Conservation (phyloP, 164 flowering plant species). For the Magnolia officinalis region DNA sequence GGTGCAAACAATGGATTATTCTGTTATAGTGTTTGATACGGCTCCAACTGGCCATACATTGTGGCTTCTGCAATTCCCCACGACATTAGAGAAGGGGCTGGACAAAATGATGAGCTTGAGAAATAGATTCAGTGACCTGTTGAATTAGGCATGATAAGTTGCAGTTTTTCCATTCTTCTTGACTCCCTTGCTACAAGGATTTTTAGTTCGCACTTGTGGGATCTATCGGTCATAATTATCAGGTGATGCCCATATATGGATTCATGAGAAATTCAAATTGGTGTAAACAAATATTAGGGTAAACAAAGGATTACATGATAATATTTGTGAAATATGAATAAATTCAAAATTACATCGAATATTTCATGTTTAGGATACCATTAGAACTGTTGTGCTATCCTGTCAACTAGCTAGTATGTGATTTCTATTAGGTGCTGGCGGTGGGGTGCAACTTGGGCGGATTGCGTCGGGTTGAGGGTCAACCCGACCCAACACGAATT, state of each 20-base stretch:
- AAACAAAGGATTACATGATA: no score
- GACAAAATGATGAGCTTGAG: slow-evolving; percentile 83
- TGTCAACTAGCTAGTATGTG: not conserved
- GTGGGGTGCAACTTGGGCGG: no score
- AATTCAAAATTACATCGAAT: no score
- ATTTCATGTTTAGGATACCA: not conserved
- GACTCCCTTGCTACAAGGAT: not conserved
- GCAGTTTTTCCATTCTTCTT: not conserved
- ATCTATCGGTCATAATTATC: not conserved
- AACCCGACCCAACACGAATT: no score
- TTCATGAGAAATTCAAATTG: no score
- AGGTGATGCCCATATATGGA: not conserved
- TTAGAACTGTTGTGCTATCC: not conserved
- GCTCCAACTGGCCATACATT: slow-evolving; percentile 99
- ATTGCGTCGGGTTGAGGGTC: no score
- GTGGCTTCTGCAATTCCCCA: slow-evolving; percentile 86
- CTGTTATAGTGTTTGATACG: slow-evolving; percentile 92
- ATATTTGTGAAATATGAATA: no score
- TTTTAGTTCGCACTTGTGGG: not conserved
- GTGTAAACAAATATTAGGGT: no score
- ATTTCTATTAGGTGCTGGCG: no score
- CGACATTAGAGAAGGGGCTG: slow-evolving; percentile 91
- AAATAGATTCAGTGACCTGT: slow-evolving; percentile 81
- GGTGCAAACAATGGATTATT: slow-evolving; percentile 98
- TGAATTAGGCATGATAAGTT: slow-evolving; percentile 59